Percentiles rank a stretch among this genome's conserved stretches.
Evolutionary conservation across 495 filamentous ascomycete genomes (phyloP).

Genomic region (Cercophora samala): DNA sequence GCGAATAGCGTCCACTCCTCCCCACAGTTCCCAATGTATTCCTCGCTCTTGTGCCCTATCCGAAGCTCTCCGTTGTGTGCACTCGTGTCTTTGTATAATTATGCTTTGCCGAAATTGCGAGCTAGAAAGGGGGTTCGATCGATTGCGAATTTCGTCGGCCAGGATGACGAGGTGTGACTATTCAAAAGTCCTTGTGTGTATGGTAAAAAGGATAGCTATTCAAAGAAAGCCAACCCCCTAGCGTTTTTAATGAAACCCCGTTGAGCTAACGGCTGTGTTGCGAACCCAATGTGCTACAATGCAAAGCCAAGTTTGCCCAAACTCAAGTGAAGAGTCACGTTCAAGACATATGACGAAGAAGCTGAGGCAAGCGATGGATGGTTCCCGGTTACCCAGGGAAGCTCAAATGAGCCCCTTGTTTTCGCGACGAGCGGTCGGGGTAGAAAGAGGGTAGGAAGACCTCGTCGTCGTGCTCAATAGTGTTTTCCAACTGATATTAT

Average conservation of each 20-base stretch:
- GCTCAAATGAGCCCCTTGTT: neutral
- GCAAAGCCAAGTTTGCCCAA: slow-evolving; percentile 3
- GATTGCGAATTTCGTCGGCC: neutral
- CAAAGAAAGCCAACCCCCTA: neutral
- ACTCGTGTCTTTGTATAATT: neutral
- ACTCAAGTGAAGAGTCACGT: neutral
- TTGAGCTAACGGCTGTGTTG: neutral
- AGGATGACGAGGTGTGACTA: neutral
- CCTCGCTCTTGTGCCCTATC: slow-evolving; percentile 2
- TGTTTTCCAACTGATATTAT: neutral
- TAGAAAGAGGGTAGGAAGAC: neutral
- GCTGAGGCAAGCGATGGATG: neutral
- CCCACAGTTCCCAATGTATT: slow-evolving; percentile 12
- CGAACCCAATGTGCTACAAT: slow-evolving; percentile 5
- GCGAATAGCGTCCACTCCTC: slow-evolving; percentile 19
- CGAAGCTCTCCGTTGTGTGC: neutral
- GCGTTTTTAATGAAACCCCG: neutral
- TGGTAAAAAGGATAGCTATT: neutral
- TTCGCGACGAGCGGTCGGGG: neutral
- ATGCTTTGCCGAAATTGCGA: neutral
- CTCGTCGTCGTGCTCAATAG: neutral
- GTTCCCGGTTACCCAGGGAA: neutral
- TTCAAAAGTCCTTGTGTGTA: neutral
- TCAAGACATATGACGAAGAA: slow-evolving; percentile 6
- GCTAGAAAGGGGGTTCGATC: neutral